Evolutionary conservation across 2,329 filamentous ascomycete genomes (phyloP), one percentile per base, ranked within the genome.

Genomic region (Trichoderma semiorbis): DNA sequence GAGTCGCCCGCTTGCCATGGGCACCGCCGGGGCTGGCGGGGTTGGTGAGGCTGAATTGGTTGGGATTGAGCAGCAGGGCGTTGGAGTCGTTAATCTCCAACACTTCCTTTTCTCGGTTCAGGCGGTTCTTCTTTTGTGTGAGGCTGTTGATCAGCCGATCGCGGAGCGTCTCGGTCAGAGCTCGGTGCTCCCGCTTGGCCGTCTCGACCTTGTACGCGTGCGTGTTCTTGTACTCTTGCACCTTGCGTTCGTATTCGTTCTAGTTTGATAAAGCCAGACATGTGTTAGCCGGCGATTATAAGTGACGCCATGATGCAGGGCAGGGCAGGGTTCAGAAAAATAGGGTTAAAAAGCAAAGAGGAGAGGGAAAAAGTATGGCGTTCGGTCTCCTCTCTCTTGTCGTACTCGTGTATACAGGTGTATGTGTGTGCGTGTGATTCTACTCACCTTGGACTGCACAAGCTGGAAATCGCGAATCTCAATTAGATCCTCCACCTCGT

Each of bases 381-480:
- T 61, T 11, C 24, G 11, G n/a, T 16, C 32, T 28, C 57, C 18
- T 10, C 55, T 21, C 65, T 68, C 18, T 53, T 43, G 34, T 3
- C 16, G 39, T 43, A n/a, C 5, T 43, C 7, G 16, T 18, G 26
- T 10, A n/a, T 10, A n/a, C 39, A 43, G n/a, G 12, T 53, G 16
- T 26, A 34, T 53, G n/a, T 18, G 26, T 26, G 16, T n/a, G 39
- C 16, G 30, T 69, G 36, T 61, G n/a, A 18, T 61, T n/a, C 16
- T n/a, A 28, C 57, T 69, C 85, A 97, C 96, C 87, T 92, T 92
- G 75, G 97, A 88, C 78, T 91, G 89, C 7, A 92, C 91, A 78
- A 98, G 83, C 76, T 95, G 90, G 74, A 92, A 91, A 84, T 99
- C 96, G 76, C 93, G 89, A 78, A 93, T 89, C 81, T 98, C 95